Evolutionary conservation across 2,329 filamentous ascomycete species (phyloP).

Genomic region (Colletotrichum tropicale): DNA sequence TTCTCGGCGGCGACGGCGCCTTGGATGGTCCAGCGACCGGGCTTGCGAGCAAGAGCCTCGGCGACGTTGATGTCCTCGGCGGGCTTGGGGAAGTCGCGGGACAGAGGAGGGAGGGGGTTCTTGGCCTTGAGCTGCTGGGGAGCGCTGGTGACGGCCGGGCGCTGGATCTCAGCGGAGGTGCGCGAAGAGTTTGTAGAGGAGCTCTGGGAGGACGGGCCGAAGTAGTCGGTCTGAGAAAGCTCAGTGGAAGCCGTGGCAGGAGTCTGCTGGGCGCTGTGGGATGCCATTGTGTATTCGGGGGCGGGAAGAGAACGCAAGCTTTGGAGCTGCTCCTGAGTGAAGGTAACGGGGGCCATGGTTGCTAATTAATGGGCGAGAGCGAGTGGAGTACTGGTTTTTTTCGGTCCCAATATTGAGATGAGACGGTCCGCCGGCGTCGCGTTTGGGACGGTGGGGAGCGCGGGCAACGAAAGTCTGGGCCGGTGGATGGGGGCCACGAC

Average conservation of each 20-base stretch:
- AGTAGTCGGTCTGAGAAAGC: constrained; percentile 9
- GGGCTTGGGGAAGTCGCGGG: constrained; percentile 46
- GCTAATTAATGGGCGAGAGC: background rate
- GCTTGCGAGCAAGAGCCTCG: constrained; percentile 46
- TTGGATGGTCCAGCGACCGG: constrained; percentile 45
- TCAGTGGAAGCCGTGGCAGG: constrained; percentile 14
- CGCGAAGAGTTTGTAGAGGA: constrained; percentile 14
- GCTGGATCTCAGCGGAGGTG: constrained; percentile 2
- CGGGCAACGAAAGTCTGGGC: background rate
- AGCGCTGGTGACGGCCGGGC: constrained; percentile 3
- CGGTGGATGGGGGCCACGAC: background rate
- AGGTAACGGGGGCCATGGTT: constrained; percentile 9
- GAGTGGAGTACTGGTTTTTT: constrained; percentile 12
- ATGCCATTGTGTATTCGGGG: constrained; percentile 17
- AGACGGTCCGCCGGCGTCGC: background rate
- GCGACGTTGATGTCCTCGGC: constrained; percentile 41
- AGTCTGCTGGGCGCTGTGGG: background rate
- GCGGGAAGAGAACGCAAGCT: constrained; percentile 24
- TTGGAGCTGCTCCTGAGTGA: constrained; percentile 23
- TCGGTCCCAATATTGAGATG: constrained; percentile 7
- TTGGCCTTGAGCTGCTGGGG: constrained; percentile 1
- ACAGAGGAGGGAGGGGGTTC: constrained; percentile 38
- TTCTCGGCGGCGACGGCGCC: constrained; percentile 35
- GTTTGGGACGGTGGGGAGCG: constrained; percentile 9
- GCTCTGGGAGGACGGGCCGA: background rate